Evolutionary conservation across 306 rosid genomes (phyloP).

Genomic region (Rosa lucieae): DNA sequence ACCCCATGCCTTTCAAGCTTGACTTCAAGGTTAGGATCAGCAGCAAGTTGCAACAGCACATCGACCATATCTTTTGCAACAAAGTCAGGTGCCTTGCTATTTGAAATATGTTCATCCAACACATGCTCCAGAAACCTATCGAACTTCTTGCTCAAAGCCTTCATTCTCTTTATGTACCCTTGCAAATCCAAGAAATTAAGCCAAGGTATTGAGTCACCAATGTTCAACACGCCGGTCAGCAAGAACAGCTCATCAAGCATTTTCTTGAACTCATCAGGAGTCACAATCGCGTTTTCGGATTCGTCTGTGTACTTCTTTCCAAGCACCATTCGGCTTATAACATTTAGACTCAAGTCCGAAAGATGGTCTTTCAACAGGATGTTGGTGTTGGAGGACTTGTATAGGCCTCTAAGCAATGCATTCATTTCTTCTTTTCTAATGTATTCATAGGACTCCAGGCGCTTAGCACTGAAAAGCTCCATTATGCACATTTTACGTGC

Average conservation of each 20-base stretch:
- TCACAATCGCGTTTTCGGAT: slow-evolving; percentile 31
- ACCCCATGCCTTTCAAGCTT: slow-evolving; percentile 69
- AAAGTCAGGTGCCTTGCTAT: slow-evolving; percentile 40
- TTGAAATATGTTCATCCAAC: slow-evolving; percentile 65
- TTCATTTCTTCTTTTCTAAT: slow-evolving; percentile 57
- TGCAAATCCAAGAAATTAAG: slow-evolving; percentile 69
- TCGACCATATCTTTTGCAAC: slow-evolving; percentile 76
- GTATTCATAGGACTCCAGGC: slow-evolving; percentile 65
- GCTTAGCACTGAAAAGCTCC: slow-evolving; percentile 61
- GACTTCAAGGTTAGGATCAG: slow-evolving; percentile 60
- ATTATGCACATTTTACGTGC: slow-evolving; percentile 69
- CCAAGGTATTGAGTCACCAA: slow-evolving; percentile 88
- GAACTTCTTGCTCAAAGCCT: slow-evolving; percentile 62
- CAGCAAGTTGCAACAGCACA: slow-evolving; percentile 62
- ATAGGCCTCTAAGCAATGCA: slow-evolving; percentile 27
- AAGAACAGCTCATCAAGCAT: slow-evolving; percentile 81
- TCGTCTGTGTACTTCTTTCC: slow-evolving; percentile 69
- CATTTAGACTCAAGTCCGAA: slow-evolving; percentile 54
- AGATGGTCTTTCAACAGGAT: slow-evolving; percentile 49
- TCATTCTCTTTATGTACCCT: slow-evolving; percentile 86
- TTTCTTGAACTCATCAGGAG: slow-evolving; percentile 67
- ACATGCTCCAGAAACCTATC: slow-evolving; percentile 79
- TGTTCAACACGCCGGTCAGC: slow-evolving; percentile 69
- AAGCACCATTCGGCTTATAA: slow-evolving; percentile 79
- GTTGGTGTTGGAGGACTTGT: slow-evolving; percentile 12